Evolutionary conservation across 176 grass and related monocot species (phyloP).

Genomic region (Puccinellia tenuiflora): DNA sequence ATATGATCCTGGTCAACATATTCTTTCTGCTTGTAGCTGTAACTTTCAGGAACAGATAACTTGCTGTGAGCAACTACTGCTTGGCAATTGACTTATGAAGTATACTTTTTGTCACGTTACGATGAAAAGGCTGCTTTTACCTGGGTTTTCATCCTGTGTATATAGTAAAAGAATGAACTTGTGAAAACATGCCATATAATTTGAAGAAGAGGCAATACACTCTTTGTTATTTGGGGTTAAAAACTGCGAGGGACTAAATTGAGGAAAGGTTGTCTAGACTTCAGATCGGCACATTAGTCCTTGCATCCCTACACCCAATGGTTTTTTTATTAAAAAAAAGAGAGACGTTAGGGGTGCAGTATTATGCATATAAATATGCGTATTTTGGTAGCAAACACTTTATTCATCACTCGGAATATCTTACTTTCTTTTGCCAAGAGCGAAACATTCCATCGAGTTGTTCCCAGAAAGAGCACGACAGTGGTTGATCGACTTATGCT

Average conservation of each 20-base stretch:
- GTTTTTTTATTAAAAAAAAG: background rate
- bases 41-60: background rate
- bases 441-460: background rate
- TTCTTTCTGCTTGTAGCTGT: background rate
- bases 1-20: background rate
- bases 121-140: background rate
- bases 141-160: background rate
- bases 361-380: background rate
- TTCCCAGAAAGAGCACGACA: background rate
- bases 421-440: background rate
- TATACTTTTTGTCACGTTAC: background rate
- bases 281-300: background rate
- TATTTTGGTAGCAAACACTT: background rate
- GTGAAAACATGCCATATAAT: background rate
- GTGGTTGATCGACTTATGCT: background rate
- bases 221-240: background rate
- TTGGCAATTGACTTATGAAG: background rate
- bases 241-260: background rate
- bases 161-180: background rate
- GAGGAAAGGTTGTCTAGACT: background rate
- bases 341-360: background rate
- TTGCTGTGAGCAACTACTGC: background rate
- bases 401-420: background rate
- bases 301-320: background rate
- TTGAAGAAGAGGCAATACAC: background rate